phyloP scores from a whole-genome alignment of 768 basidiomycete genomes.

The Serendipita sp. region DNA sequence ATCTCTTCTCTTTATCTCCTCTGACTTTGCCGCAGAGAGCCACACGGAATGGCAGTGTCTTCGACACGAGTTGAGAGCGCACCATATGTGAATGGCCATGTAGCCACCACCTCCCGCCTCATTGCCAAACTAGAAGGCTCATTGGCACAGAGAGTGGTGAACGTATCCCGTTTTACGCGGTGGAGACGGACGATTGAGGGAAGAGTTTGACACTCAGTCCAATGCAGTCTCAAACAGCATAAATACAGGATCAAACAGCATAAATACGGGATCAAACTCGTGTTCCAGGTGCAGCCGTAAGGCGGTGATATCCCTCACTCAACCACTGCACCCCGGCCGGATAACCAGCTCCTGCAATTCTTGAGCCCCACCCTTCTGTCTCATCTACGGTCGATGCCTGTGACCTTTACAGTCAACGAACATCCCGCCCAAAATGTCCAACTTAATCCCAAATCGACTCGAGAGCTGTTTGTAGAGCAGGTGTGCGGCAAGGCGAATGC shows the following conservation, averaged over 20 bases:
- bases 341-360: not conserved
- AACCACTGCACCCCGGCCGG: not conserved
- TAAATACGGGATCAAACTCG: not conserved
- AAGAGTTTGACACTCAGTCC: no score
- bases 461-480: not conserved
- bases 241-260: not conserved
- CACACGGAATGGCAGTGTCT: no score
- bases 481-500: not conserved
- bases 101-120: no score
- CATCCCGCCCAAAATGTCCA: not conserved
- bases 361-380: constrained; percentile 1
- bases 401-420: not conserved
- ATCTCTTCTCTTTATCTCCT: no score
- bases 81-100: no score
- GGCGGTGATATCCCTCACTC: not conserved
- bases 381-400: not conserved
- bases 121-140: no score
- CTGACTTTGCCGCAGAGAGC: no score
- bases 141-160: no score
- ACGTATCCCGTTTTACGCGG: no score
- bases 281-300: not conserved
- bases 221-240: not conserved
- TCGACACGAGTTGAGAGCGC: no score
- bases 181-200: no score
- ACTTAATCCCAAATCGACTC: not conserved